A percentile compares a stretch with the other conserved stretches of the same genome.
Conservation (phyloP, 2,329 filamentous ascomycete species). For the Zasmidium citrigriseum region DNA sequence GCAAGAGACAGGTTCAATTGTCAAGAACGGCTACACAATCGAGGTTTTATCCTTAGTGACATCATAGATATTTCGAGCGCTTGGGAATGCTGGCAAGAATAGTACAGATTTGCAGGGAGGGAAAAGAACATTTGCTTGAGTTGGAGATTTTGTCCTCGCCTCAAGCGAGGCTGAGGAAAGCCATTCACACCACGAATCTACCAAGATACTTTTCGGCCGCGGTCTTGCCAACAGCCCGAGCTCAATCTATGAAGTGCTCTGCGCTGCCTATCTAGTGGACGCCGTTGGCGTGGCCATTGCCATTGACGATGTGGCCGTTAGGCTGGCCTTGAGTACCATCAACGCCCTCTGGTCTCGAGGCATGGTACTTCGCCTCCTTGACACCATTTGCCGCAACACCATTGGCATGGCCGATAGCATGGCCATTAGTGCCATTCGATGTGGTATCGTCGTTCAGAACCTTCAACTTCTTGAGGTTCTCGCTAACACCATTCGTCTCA, state of each 20-base stretch:
- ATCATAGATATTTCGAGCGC: neutral
- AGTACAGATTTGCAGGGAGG: neutral
- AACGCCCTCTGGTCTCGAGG: conserved; percentile 34
- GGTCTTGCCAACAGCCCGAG: neutral
- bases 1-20: no score
- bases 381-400: conserved; percentile 23
- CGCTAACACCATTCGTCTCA: conserved; percentile 32
- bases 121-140: neutral
- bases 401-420: conserved; percentile 19
- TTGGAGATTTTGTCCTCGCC: neutral
- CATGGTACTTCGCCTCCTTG: conserved; percentile 30
- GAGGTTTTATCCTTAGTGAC: no score
- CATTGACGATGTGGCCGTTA: conserved; percentile 25
- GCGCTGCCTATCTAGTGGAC: neutral
- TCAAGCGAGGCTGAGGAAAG: neutral
- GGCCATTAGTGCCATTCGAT: conserved; percentile 12
- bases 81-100: neutral
- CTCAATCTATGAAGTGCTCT: neutral
- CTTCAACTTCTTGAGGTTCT: conserved; percentile 31
- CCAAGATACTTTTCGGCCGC: neutral
- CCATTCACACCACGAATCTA: neutral
- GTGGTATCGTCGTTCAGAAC: conserved; percentile 38
- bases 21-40: no score
- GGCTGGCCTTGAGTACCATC: conserved; percentile 23
- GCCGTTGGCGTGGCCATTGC: conserved; percentile 10